Evolutionary conservation across 495 filamentous ascomycete genomes (phyloP), one percentile per base, ranked within the genome.

Genomic region (Sordaria brevicollis): DNA sequence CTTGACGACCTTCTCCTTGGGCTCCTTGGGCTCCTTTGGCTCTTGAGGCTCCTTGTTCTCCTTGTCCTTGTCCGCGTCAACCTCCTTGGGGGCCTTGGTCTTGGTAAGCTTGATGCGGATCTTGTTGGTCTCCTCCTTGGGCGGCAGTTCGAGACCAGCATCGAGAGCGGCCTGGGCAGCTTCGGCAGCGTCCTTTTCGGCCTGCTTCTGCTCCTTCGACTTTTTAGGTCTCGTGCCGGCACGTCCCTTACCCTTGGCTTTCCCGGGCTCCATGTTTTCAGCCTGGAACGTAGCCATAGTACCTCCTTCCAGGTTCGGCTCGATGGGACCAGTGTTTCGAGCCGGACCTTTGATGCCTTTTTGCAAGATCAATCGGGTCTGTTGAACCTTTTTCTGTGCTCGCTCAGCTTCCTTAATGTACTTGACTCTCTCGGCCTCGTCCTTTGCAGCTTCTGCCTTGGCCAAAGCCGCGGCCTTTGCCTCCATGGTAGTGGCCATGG

Each of bases 191-290:
- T 97, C 93, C 78, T 97, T 96, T 79, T 97, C 93, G 35, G 93
- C 91, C 76, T 97, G 92, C 78, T 97, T 97, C 82, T 97, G 93
- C 76, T 97, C 94, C 80, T 96, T 97, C 38, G 91, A 94, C 77
- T 97, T 97, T 78, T 90, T 91, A 4, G 87, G 90, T 5, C 92
- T 84, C 5, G 86, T 85, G 13, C 91, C 91, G 21, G 86, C 85
- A 34, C 90, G 86, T 25, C 86, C 86, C 72, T 92, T 91, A 70
- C 86, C 84, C 72, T 91, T 89, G 35, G 86, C 82, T 72, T 86
- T 91, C 73, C 86, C 84, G 3, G 81, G 83, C 76, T 86, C 88
- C 76, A 80, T 81, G 36, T 89, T 87, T 35, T 84, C 88, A 67
- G 89, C 88, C 66, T 89, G 88, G 83, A 97, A 97, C 1, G 91